phyloP scores from a whole-genome alignment of 768 basidiomycete genomes.

The Podaxis pistillaris region DNA sequence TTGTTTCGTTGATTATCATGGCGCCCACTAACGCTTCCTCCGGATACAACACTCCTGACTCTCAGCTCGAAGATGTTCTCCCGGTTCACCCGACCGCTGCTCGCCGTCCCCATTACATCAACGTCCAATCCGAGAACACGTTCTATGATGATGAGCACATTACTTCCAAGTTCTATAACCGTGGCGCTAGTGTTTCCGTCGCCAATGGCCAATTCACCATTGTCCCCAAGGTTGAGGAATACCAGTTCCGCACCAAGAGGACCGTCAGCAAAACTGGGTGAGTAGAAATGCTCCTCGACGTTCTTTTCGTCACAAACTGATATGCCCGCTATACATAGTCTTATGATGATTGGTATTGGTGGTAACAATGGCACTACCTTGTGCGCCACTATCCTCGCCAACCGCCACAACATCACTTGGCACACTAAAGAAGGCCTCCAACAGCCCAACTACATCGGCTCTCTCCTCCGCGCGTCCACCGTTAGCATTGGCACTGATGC shows the following conservation, averaged over 20 bases:
- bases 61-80: slow-evolving; percentile 64
- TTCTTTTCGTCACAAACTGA: slow-evolving; percentile 14
- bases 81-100: slow-evolving; percentile 84
- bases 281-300: slow-evolving; percentile 28
- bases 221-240: slow-evolving; percentile 76
- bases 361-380: slow-evolving; percentile 98
- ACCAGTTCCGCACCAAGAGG: slow-evolving; percentile 89
- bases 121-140: slow-evolving; percentile 80
- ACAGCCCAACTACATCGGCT: slow-evolving; percentile 97
- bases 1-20: slow-evolving; percentile 40
- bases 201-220: slow-evolving; percentile 74
- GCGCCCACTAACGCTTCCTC: slow-evolving; percentile 53
- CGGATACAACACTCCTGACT: slow-evolving; percentile 72
- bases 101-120: slow-evolving; percentile 73
- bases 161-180: slow-evolving; percentile 79
- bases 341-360: slow-evolving; percentile 96
- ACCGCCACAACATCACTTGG: slow-evolving; percentile 93
- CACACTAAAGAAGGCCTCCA: slow-evolving; percentile 89
- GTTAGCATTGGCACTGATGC: slow-evolving; percentile 83
- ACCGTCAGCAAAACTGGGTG: slow-evolving; percentile 92
- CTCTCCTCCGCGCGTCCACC: slow-evolving; percentile 93
- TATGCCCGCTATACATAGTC: slow-evolving; percentile 40
- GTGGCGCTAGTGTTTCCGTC: slow-evolving; percentile 69
- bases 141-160: slow-evolving; percentile 80
- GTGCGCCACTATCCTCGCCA: slow-evolving; percentile 92